Conservation (phyloP, 257 asterid species). For the Salvia splendens region DNA sequence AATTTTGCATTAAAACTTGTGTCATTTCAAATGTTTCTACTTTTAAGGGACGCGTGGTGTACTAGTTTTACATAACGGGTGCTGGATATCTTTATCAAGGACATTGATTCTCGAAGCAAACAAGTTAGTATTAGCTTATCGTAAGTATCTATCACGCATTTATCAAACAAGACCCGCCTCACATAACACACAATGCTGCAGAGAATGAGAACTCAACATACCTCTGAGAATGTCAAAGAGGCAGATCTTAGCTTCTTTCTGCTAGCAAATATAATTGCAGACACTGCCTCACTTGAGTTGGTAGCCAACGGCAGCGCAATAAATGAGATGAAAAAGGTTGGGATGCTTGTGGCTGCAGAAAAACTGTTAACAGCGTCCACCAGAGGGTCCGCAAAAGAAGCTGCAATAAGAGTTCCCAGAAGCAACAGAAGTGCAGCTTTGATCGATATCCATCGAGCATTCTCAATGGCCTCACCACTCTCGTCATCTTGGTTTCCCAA, state of each 20-base stretch:
- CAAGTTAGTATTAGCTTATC: too few relatives aligned
- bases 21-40: too few relatives aligned
- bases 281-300: slow-evolving; percentile 94
- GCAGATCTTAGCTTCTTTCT: slow-evolving; percentile 78
- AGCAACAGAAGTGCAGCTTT: slow-evolving; percentile 79
- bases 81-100: too few relatives aligned
- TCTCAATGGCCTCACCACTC: slow-evolving; percentile 54
- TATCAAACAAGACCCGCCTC: too few relatives aligned
- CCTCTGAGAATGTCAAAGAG: slow-evolving; percentile 96
- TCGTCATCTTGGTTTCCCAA: slow-evolving; percentile 73
- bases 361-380: slow-evolving; percentile 89
- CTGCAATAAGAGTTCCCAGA: slow-evolving; percentile 83
- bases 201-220: slow-evolving; percentile 31
- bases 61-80: too few relatives aligned
- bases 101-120: too few relatives aligned
- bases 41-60: too few relatives aligned
- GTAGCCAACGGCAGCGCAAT: slow-evolving; percentile 88
- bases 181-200: not conserved
- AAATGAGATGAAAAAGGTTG: slow-evolving; percentile 91
- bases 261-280: slow-evolving; percentile 86
- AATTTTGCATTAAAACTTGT: too few relatives aligned
- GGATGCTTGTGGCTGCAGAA: slow-evolving; percentile 83
- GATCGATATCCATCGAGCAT: slow-evolving; percentile 47
- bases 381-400: slow-evolving; percentile 90
- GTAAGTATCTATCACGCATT: too few relatives aligned